These are phyloP conservation scores for Boletus vermiculosoides DNA, from an alignment of 768 basidiomycete species.

Conservation along the genomic window DNA sequence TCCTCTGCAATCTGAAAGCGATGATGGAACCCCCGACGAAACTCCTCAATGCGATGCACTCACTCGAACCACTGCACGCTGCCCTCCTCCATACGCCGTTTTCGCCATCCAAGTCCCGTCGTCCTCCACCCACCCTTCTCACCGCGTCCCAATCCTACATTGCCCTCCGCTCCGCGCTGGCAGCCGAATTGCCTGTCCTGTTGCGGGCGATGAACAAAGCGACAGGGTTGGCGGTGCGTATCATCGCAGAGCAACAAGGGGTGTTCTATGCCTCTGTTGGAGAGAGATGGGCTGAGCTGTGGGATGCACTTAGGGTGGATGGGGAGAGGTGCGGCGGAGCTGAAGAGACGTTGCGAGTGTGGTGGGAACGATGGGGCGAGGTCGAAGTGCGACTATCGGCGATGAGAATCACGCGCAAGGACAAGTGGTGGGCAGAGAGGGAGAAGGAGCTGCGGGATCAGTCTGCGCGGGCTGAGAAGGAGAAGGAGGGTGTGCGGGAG, in stretches of 20 bases:
- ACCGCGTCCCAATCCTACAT: constrained; percentile 77
- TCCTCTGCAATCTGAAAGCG: constrained; percentile 55
- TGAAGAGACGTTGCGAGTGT: constrained; percentile 69
- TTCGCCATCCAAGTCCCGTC: constrained; percentile 48
- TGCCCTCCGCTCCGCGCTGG: constrained; percentile 71
- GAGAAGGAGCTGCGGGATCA: constrained; percentile 27
- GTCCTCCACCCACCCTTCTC: constrained; percentile 64
- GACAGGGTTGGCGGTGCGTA: constrained; percentile 48
- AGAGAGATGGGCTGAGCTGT: constrained; percentile 74
- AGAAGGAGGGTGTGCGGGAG: constrained; percentile 13
- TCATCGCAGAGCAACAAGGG: constrained; percentile 56
- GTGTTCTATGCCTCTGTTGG: constrained; percentile 59
- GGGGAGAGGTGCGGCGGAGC: constrained; percentile 66
- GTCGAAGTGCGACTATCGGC: constrained; percentile 50
- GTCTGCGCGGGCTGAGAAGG: constrained; percentile 16
- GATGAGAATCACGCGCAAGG: constrained; percentile 38
- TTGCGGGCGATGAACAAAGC: constrained; percentile 59
- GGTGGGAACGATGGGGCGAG: constrained; percentile 67
- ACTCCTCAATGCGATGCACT: constrained; percentile 68
- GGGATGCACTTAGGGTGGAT: constrained; percentile 77
- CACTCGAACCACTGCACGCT: constrained; percentile 70
- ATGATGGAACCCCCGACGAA: constrained; percentile 62
- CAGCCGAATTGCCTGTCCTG: constrained; percentile 67
- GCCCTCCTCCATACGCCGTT: constrained; percentile 67
- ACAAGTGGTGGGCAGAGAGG: constrained; percentile 36